Evolutionary conservation across 768 basidiomycete genomes (phyloP).

Genomic region (Chalciporus pseudorubinellus): DNA sequence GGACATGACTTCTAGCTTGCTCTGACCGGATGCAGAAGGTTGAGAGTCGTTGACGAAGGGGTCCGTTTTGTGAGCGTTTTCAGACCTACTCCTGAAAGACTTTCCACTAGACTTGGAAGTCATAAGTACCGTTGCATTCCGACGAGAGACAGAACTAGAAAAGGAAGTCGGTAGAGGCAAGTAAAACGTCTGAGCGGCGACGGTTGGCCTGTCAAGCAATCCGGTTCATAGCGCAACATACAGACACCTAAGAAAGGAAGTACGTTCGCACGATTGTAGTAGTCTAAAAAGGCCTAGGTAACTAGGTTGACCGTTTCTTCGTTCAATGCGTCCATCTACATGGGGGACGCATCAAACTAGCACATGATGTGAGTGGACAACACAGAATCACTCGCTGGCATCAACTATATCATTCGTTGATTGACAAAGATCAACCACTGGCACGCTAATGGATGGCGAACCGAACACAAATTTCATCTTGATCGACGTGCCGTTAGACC

Average conservation of each 20-base stretch:
- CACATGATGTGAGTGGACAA: no score
- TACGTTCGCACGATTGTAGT: background rate
- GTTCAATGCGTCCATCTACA: no score
- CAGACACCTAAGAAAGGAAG: background rate
- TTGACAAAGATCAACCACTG: no score
- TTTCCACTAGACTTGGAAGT: constrained; percentile 12
- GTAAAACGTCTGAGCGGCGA: background rate
- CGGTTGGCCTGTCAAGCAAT: background rate
- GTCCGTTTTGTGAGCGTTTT: constrained; percentile 39
- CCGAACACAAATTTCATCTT: no score
- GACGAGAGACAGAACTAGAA: constrained; percentile 7
- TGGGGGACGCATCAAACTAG: no score
- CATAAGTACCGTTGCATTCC: constrained; percentile 24
- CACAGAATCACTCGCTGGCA: no score
- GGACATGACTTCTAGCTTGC: constrained; percentile 61
- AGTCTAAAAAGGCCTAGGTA: no score
- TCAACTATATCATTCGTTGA: no score
- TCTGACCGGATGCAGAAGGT: constrained; percentile 31
- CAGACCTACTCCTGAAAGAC: constrained; percentile 29
- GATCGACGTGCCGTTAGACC: no score
- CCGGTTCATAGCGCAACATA: background rate
- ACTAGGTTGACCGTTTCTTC: no score
- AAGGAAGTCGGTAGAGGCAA: background rate
- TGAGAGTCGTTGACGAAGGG: constrained; percentile 36
- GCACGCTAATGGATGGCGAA: no score